These are phyloP conservation scores for Soucietia sequanensis DNA, from an alignment of 805 yeast species.

Conservation along the genomic window DNA sequence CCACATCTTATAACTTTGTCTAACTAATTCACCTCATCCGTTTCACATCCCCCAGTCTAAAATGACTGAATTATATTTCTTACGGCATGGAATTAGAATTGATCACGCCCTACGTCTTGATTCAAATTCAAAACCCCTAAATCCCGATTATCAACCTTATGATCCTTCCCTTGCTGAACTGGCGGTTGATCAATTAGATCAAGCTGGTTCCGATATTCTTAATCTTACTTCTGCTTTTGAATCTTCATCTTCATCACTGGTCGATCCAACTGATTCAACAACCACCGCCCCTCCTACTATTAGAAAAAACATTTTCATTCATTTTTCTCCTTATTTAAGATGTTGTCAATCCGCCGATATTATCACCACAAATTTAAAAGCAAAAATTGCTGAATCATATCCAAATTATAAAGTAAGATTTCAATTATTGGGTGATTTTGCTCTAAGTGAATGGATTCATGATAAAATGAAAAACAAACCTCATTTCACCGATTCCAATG, in stretches of 20 bases:
- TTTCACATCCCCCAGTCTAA: slow-evolving; percentile 1
- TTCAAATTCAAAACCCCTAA: slow-evolving; percentile 23
- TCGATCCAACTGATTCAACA: too few relatives aligned
- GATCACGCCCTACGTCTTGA: slow-evolving; percentile 32
- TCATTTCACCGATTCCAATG: slow-evolving; percentile 41
- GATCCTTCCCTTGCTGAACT: slow-evolving; percentile 37
- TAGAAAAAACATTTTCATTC: slow-evolving; percentile 35
- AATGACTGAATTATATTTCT: slow-evolving; percentile 42
- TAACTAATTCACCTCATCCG: too few relatives aligned
- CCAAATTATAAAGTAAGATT: slow-evolving; percentile 33
- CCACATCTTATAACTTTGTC: too few relatives aligned
- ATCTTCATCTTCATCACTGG: slow-evolving; percentile 7
- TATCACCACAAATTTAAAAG: slow-evolving; percentile 27
- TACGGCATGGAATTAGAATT: slow-evolving; percentile 43
- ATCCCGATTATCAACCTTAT: slow-evolving; percentile 25
- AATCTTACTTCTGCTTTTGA: slow-evolving; percentile 19
- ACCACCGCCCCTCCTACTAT: too few relatives aligned
- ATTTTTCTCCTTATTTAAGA: slow-evolving; percentile 43
- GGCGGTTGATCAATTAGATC: slow-evolving; percentile 26
- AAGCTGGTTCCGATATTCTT: slow-evolving; percentile 28
- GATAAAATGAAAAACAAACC: slow-evolving; percentile 43
- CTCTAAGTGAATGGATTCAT: slow-evolving; percentile 46
- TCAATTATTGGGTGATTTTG: slow-evolving; percentile 44
- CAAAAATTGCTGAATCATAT: slow-evolving; percentile 16
- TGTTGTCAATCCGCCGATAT: slow-evolving; percentile 46